Percentiles rank a stretch among this genome's conserved stretches.
These are phyloP conservation scores for Candida frijolesensis DNA, from an alignment of 1,139 yeast species.

Conservation along the genomic window DNA sequence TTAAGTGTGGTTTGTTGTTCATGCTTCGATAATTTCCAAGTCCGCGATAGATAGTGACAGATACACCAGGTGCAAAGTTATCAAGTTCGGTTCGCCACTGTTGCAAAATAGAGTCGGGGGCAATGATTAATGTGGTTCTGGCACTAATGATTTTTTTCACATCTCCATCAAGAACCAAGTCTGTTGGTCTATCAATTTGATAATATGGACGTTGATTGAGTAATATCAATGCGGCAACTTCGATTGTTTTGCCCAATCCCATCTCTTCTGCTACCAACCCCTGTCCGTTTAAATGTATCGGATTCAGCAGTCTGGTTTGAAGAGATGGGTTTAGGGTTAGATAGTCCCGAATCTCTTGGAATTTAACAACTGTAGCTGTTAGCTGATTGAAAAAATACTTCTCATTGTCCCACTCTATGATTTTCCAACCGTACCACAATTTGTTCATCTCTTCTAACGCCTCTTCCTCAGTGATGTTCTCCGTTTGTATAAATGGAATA, in stretches of 20 bases:
- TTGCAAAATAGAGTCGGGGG: constrained; percentile 77
- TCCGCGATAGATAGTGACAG: constrained; percentile 67
- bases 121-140: constrained; percentile 76
- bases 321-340: no score
- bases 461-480: constrained; percentile 4
- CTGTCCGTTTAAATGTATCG: no score
- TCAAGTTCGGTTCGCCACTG: constrained; percentile 85
- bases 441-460: constrained; percentile 27
- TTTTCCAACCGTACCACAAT: constrained; percentile 55
- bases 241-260: constrained; percentile 96
- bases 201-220: constrained; percentile 54
- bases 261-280: constrained; percentile 89
- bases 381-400: constrained; percentile 50
- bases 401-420: constrained; percentile 12
- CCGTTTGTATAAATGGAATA: constrained; percentile 19
- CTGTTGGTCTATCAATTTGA: constrained; percentile 45
- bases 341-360: constrained; percentile 28
- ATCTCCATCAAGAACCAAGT: constrained; percentile 38
- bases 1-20: constrained; percentile 41
- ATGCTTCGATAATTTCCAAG: constrained; percentile 50
- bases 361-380: constrained; percentile 48
- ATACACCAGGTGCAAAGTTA: constrained; percentile 57
- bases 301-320: no score
- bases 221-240: constrained; percentile 65
- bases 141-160: constrained; percentile 51